These are phyloP conservation scores for Parastagonospora nodorum DNA, from an alignment of 2,329 filamentous ascomycete genomes.

Conservation along the genomic window DNA sequence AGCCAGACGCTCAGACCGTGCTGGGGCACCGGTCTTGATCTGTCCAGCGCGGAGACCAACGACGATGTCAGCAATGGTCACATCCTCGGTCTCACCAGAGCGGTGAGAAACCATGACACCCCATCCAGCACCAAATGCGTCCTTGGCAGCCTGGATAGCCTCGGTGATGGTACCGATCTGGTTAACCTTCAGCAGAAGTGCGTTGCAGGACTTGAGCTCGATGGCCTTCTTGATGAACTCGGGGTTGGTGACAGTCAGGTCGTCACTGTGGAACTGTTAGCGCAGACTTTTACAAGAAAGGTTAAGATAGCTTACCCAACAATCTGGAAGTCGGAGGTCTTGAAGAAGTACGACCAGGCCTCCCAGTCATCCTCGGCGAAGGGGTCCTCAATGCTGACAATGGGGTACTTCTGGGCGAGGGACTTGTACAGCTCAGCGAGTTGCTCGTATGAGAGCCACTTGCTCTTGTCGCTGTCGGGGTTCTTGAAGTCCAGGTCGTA, in stretches of 20 bases:
- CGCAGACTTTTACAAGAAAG: no score
- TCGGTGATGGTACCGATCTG: conserved; percentile 99
- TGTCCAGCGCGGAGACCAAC: conserved; percentile 95
- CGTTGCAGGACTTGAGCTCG: conserved; percentile 98
- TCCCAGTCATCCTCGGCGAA: conserved; percentile 99
- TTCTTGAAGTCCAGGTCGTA: conserved; percentile 99
- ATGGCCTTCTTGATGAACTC: conserved; percentile 99
- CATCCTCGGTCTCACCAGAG: conserved; percentile 99
- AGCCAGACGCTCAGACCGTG: conserved; percentile 95
- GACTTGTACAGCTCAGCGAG: conserved; percentile 89
- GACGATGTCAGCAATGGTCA: conserved; percentile 97
- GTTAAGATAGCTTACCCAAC: conserved; percentile 59
- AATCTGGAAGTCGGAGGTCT: conserved; percentile 97
- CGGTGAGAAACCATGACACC: conserved; percentile 99
- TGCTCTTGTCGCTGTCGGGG: conserved; percentile 90
- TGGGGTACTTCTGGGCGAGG: conserved; percentile 93
- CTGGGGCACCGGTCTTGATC: conserved; percentile 71
- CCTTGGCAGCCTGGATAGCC: conserved; percentile 98
- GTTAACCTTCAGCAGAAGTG: conserved; percentile 99
- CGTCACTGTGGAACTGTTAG: conserved; percentile 62
- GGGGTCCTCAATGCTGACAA: conserved; percentile 97
- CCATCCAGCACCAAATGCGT: conserved; percentile 92
- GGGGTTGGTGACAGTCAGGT: conserved; percentile 99
- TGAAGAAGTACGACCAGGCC: conserved; percentile 99
- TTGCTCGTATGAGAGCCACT: conserved; percentile 99